Base-by-base conservation (phyloP, 495 filamentous ascomycete species). In the Talaromyces liani region DNA sequence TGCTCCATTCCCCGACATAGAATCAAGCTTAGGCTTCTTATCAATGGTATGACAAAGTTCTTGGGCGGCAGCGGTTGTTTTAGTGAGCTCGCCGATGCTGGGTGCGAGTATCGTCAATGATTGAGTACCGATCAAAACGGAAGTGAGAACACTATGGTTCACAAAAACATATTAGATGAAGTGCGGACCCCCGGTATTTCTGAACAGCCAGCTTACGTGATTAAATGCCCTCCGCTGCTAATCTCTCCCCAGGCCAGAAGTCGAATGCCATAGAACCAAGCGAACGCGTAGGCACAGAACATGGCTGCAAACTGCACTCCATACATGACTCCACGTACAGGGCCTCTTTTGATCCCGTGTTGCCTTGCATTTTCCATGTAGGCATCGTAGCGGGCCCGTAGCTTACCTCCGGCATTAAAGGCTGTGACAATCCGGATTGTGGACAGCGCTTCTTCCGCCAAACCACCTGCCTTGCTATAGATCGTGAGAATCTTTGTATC, bases 401-500 rank as follows among this genome's bases (percentile, higher is more conserved):
- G 6, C 59, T 29, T 65, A 60, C 9, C 62, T 58, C 9, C 47
- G 34, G 29, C 54, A 67, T 56, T 24, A 45, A 72, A 70, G 22
- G 70, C 70, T 59, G 65, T 62, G 5, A 63, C 58, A 9, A 65
- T 64, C 7, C 65, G 66, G 18, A 67, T 53, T 6, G 61, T 53
- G 7, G 34, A 29, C 10, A 71, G 64, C 24, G 64, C 63, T 22
- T 65, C 63, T 49, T 72, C 69, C 14, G 65, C 67, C 60, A 67
- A 64, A 6, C 53, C 20, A 12, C 58, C 59, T 0, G 89, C 90
- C 22, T 83, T 73, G 12, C 87, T 88, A 67, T 27, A 55, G 56
- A 41, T 22, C 6, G 18, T 12, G 6, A 61, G 39, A 14, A 33
- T 33, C 36, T 61, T 47, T 6, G 16, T 12, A n/a, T 34, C 53